Evolutionary conservation across 306 rosid species (phyloP), one percentile per base, ranked within the genome.

Genomic region (Cicer cuneatum): DNA sequence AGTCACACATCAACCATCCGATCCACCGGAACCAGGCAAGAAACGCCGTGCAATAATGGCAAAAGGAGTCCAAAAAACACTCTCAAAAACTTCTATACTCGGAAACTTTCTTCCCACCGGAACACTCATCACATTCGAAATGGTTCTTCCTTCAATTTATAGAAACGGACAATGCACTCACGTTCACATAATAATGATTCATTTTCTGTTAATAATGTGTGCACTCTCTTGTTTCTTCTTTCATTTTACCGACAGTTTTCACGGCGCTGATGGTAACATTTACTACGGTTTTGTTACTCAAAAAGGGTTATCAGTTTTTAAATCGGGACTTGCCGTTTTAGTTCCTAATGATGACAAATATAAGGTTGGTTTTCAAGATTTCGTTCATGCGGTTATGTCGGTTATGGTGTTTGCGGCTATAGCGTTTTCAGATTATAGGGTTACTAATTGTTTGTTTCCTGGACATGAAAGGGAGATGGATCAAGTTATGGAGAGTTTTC

Each of bases 71-170:
- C 94, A 92, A 19, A 92, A 92, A 41, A 90, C 92, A 0, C 82
- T 90, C 13, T 87, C 94, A 0, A 88, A 87, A 15, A 86, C 94
- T 0, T 88, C 96, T 0, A 71, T 88, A 73, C 92, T 92, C 0
- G 89, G 85, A 0, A 90, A 92, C 85, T 92, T 90, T 78, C 94
- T 92, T 15, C 98, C 98, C 0, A 90, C 94, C 0, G 94, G 96
- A 0, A 92, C 98, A 6, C 94, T 87, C 29, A 78, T 92, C 0
- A 87, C 96, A 0, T 92, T 90, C 39, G 98, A 92, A 16, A 90
- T 88, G 94, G 86, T 92, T 0, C 96, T 90, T 2, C 94, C 98
- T 0, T 76, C 92, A 0, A 86, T 88, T 60, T 86, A 83, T 81
- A 75, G 83, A 3, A 82, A 74, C 10, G 96, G 96, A 0, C 71